Evolutionary conservation across 345 rosid species (phyloP).

Genomic region (Ricinus communis): DNA sequence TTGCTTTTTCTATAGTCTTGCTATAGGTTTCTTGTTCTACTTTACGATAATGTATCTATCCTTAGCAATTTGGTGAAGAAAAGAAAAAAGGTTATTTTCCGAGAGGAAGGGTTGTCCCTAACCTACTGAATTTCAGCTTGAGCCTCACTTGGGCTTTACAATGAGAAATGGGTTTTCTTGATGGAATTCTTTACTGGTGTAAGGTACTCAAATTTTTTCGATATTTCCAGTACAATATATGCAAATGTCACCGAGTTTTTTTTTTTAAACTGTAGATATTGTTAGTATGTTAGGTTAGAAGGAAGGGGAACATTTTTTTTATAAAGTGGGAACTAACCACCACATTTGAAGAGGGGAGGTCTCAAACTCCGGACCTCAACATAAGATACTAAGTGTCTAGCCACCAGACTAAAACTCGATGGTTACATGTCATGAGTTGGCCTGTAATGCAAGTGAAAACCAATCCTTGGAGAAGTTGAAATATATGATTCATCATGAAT

Average conservation of each 20-base stretch:
- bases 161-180: background rate
- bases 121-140: background rate
- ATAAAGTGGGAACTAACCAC: too few relatives aligned
- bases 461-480: too few relatives aligned
- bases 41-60: slow-evolving; percentile 34
- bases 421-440: too few relatives aligned
- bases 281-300: too few relatives aligned
- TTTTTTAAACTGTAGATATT: too few relatives aligned
- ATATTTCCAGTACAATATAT: background rate
- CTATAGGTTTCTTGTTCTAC: slow-evolving; percentile 34
- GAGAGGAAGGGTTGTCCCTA: background rate
- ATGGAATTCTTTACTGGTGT: background rate
- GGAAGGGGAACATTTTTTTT: too few relatives aligned
- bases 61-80: slow-evolving; percentile 21
- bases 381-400: too few relatives aligned
- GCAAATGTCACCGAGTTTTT: background rate
- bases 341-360: too few relatives aligned
- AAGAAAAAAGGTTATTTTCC: background rate
- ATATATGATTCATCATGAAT: too few relatives aligned
- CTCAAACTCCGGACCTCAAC: too few relatives aligned
- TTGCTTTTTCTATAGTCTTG: slow-evolving; percentile 36
- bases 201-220: background rate
- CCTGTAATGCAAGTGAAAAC: too few relatives aligned
- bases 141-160: background rate
- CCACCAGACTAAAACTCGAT: too few relatives aligned